Conservation (phyloP, 1,284 basidiomycete species). For the Farysia itapuensis region DNA sequence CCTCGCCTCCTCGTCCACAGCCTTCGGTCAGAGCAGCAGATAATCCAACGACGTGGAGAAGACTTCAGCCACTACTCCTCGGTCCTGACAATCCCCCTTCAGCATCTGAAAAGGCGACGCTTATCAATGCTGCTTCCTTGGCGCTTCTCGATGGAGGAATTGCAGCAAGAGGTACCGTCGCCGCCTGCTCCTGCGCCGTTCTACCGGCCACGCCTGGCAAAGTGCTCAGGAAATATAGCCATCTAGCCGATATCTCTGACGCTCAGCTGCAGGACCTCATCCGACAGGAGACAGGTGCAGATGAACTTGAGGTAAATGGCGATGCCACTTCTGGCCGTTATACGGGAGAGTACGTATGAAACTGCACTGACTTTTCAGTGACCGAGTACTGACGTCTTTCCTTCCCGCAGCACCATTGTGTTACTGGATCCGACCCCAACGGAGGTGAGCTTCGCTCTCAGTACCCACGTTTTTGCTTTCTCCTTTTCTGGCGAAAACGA, state of each 20-base stretch:
- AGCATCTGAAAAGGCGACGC: constrained; percentile 60
- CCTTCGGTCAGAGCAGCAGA: not conserved
- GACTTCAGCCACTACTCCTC: constrained; percentile 40
- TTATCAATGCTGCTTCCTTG: constrained; percentile 66
- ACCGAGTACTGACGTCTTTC: constrained; percentile 1
- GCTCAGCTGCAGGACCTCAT: constrained; percentile 19
- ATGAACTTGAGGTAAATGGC: not conserved
- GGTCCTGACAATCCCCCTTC: constrained; percentile 52
- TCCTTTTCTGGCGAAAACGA: constrained; percentile 28
- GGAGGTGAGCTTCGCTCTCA: constrained; percentile 42
- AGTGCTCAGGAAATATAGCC: constrained; percentile 33
- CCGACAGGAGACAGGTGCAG: constrained; percentile 14
- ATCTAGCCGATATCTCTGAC: constrained; percentile 9
- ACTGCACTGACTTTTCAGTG: not conserved
- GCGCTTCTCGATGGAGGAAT: constrained; percentile 63
- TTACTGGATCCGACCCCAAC: constrained; percentile 48
- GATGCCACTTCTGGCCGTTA: too few species aligned
- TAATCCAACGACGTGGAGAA: not conserved
- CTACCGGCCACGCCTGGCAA: constrained; percentile 60
- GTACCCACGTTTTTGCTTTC: constrained; percentile 51
- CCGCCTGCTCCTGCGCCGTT: constrained; percentile 62
- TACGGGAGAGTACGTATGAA: constrained; percentile 19
- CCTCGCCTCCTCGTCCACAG: constrained; percentile 59
- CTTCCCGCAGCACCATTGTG: constrained; percentile 18
- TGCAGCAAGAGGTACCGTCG: constrained; percentile 61